phyloP scores from a whole-genome alignment of 2,329 filamentous ascomycete species.

The Fusarium subtropicale region DNA sequence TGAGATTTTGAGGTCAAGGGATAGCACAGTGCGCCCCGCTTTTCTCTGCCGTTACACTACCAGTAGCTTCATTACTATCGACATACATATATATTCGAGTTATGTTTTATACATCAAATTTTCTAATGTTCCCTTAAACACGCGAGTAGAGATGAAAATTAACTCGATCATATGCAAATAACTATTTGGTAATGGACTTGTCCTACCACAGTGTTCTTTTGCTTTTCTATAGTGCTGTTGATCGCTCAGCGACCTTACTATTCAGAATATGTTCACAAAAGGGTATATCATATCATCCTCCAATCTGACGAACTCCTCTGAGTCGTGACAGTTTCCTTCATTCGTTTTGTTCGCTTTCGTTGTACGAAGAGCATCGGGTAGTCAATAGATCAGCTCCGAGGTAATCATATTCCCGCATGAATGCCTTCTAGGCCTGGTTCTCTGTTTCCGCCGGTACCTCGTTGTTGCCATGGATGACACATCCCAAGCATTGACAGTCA shows the following conservation, averaged over 20 bases:
- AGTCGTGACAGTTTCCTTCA: neutral
- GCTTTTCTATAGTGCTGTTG: neutral
- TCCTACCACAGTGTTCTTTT: neutral
- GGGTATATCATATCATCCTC: constrained; percentile 40
- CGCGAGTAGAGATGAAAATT: neutral
- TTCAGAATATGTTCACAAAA: constrained; percentile 1
- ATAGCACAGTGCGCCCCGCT: constrained; percentile 46
- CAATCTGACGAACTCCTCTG: constrained; percentile 1
- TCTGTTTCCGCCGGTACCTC: constrained; percentile 24
- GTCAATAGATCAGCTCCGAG: neutral
- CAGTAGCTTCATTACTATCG: neutral
- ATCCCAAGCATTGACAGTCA: constrained; percentile 69
- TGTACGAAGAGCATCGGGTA: neutral
- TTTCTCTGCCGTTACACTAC: constrained; percentile 15
- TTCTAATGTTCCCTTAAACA: neutral
- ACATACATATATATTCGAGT: neutral
- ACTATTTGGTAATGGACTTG: neutral
- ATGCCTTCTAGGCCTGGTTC: constrained; percentile 12
- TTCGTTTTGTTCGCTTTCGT: neutral
- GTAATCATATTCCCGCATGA: neutral
- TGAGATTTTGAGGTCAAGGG: constrained; percentile 39
- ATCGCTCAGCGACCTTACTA: constrained; percentile 7
- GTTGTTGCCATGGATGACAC: constrained; percentile 62
- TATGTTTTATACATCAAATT: neutral
- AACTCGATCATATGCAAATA: neutral